These are phyloP conservation scores for Chaetomium sp. DNA, from an alignment of 2,329 filamentous ascomycete genomes.

Conservation along the genomic window DNA sequence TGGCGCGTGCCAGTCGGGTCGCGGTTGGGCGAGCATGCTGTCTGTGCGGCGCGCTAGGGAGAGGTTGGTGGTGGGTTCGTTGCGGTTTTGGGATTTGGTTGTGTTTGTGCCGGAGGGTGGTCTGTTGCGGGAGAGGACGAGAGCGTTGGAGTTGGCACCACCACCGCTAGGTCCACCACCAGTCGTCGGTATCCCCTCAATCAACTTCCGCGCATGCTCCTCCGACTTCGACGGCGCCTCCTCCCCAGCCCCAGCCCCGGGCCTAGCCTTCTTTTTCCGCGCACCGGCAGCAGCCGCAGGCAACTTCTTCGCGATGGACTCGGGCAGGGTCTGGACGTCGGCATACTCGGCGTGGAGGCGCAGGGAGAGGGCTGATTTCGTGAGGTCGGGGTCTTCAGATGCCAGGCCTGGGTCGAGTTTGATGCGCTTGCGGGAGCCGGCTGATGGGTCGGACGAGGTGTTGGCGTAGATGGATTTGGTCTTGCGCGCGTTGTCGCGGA, in stretches of 20 bases:
- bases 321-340: constrained; percentile 68
- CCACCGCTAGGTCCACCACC: constrained; percentile 21
- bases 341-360: constrained; percentile 70
- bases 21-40: constrained; percentile 39
- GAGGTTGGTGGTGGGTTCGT: constrained; percentile 33
- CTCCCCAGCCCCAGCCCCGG: constrained; percentile 35
- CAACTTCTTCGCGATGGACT: constrained; percentile 70
- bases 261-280: constrained; percentile 47
- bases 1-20: constrained; percentile 92
- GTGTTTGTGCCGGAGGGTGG: constrained; percentile 22
- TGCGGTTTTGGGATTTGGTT: constrained; percentile 21
- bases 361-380: constrained; percentile 41
- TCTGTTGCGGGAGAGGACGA: constrained; percentile 30
- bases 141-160: constrained; percentile 30
- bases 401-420: constrained; percentile 30
- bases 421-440: constrained; percentile 26
- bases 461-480: constrained; percentile 35
- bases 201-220: constrained; percentile 56
- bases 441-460: constrained; percentile 18
- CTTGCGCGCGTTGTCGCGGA: constrained; percentile 37
- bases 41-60: constrained; percentile 30
- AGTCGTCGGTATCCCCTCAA: constrained; percentile 54
- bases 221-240: constrained; percentile 29
- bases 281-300: constrained; percentile 45
- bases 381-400: constrained; percentile 36